A percentile compares a stretch with the other conserved stretches of the same genome.
These are phyloP conservation scores for Aegilops speltoides DNA, from an alignment of 176 grass and related monocot species.

Conservation along the genomic window DNA sequence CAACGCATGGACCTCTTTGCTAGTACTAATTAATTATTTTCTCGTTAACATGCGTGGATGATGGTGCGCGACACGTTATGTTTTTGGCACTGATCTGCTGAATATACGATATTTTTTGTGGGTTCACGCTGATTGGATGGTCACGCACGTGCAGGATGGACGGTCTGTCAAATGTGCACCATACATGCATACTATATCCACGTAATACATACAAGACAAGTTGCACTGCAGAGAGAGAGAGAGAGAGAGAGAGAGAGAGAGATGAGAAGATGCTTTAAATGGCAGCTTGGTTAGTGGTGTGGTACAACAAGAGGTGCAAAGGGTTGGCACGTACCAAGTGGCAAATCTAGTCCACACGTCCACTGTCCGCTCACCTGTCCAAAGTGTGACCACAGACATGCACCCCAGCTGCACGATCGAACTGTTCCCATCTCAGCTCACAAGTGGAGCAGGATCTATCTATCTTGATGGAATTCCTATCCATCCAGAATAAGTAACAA, in stretches of 20 bases:
- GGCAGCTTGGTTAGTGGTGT: not conserved
- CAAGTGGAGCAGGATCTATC: not conserved
- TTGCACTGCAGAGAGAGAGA: not conserved
- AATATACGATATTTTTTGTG: not conserved
- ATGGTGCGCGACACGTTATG: not conserved
- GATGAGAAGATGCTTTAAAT: not conserved
- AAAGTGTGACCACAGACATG: not conserved
- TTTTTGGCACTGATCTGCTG: not conserved
- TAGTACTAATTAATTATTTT: no score
- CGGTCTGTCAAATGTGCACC: not conserved
- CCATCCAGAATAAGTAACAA: not conserved
- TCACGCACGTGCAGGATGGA: not conserved
- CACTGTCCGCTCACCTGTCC: constrained; percentile 15
- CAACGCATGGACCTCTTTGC: no score
- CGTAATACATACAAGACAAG: not conserved
- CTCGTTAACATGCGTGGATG: no score
- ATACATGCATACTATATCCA: not conserved
- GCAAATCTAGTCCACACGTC: not conserved
- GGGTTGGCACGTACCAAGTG: not conserved
- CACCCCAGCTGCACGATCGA: not conserved
- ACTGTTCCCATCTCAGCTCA: not conserved
- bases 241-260: not conserved
- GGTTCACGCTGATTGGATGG: not conserved
- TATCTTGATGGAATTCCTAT: not conserved
- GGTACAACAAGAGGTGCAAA: constrained; percentile 6